A percentile compares a stretch with the other conserved stretches of the same genome.
Evolutionary conservation across 1,284 basidiomycete species (phyloP).

Genomic region (Heterobasidion parviporum): DNA sequence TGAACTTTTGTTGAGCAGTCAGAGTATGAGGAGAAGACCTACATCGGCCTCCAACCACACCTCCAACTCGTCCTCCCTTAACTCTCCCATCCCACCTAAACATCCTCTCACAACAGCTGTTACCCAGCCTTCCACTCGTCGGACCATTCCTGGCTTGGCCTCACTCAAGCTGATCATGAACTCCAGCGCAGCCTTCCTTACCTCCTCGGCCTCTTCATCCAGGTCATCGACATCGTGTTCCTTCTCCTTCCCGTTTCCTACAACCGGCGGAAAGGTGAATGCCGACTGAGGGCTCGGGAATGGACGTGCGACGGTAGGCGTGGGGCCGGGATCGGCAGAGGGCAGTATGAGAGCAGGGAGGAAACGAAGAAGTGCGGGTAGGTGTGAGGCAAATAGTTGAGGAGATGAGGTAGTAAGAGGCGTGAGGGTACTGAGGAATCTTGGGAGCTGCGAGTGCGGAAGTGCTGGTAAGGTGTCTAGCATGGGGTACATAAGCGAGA

Average conservation of each 20-base stretch:
- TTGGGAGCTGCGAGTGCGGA: slow-evolving; percentile 45
- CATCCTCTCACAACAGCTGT: slow-evolving; percentile 60
- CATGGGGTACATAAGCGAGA: slow-evolving; percentile 55
- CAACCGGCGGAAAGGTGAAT: slow-evolving; percentile 49
- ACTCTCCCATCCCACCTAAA: slow-evolving; percentile 69
- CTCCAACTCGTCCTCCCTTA: slow-evolving; percentile 51
- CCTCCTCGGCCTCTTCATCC: slow-evolving; percentile 47
- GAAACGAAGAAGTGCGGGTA: slow-evolving; percentile 54
- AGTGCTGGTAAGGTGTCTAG: slow-evolving; percentile 55
- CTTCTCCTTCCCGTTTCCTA: slow-evolving; percentile 15
- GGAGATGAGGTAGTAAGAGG: slow-evolving; percentile 64
- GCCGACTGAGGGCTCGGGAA: slow-evolving; percentile 35
- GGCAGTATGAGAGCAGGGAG: slow-evolving; percentile 59
- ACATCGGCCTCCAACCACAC: slow-evolving; percentile 73
- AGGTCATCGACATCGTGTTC: slow-evolving; percentile 18
- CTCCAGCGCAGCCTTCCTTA: slow-evolving; percentile 60
- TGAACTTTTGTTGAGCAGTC: neutral
- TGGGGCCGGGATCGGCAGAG: slow-evolving; percentile 59
- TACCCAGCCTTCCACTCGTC: slow-evolving; percentile 58
- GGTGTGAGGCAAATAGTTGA: slow-evolving; percentile 57
- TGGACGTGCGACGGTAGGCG: slow-evolving; percentile 62
- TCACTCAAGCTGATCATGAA: slow-evolving; percentile 73
- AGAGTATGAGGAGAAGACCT: slow-evolving; percentile 15
- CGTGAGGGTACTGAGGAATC: slow-evolving; percentile 60
- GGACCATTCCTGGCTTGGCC: slow-evolving; percentile 60